A percentile compares a stretch with the other conserved stretches of the same genome.
These are phyloP conservation scores for Theileria sp. DNA, from an alignment of 169 alveolate genomes.

Conservation along the genomic window DNA sequence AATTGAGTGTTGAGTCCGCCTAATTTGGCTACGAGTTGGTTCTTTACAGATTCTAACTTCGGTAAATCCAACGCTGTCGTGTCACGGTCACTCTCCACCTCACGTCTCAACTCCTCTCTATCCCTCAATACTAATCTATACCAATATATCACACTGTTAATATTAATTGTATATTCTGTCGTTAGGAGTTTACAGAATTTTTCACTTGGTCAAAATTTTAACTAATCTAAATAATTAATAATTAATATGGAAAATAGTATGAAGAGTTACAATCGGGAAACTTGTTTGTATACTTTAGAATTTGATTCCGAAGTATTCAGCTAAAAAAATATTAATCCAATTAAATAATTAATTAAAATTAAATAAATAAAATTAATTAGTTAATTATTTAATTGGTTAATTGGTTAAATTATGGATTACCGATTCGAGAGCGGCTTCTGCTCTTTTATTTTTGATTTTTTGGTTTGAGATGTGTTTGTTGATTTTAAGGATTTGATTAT, in stretches of 20 bases:
- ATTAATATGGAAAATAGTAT: background rate
- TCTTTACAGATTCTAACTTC: constrained; percentile 44
- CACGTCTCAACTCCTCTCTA: constrained; percentile 27
- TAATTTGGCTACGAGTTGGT: constrained; percentile 55
- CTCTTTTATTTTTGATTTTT: constrained; percentile 39
- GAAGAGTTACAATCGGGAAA: constrained; percentile 48
- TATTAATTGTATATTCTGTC: background rate
- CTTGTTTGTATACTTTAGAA: constrained; percentile 60
- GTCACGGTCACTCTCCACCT: constrained; percentile 34
- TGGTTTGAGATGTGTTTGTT: constrained; percentile 34
- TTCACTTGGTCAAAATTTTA: too few species aligned
- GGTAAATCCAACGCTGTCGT: constrained; percentile 37
- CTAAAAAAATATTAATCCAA: constrained; percentile 2
- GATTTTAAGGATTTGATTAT: constrained; percentile 51
- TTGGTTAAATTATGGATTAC: too few species aligned
- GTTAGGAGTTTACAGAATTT: background rate
- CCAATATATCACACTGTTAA: background rate
- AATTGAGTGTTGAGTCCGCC: constrained; percentile 62
- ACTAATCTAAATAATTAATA: too few species aligned
- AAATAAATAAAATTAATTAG: background rate
- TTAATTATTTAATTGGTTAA: background rate
- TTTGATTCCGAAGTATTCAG: constrained; percentile 29
- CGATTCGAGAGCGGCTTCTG: constrained; percentile 61
- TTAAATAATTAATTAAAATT: too few species aligned
- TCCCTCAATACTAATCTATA: constrained; percentile 40